Percentiles rank a stretch among this genome's conserved stretches.
Evolutionary conservation across 1,284 basidiomycete species (phyloP).

Genomic region (Apiotrichum domesticum): DNA sequence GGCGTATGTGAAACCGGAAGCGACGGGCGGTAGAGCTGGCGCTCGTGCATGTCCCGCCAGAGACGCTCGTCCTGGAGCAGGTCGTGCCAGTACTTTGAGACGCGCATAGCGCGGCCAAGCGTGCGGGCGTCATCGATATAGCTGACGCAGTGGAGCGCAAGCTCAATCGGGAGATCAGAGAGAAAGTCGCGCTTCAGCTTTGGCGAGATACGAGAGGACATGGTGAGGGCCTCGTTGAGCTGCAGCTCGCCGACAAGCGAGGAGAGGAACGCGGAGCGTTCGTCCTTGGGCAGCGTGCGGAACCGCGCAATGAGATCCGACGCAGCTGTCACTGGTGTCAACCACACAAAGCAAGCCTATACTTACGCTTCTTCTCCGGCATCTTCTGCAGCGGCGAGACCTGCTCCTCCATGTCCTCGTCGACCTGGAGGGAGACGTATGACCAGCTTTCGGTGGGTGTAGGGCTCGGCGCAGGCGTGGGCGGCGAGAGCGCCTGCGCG

Average conservation of each 20-base stretch:
- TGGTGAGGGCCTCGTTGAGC: conserved; percentile 68
- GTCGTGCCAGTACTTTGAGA: conserved; percentile 69
- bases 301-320: conserved; percentile 23
- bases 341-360: no score
- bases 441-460: conserved; percentile 16
- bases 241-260: conserved; percentile 61
- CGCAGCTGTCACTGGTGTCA: neutral
- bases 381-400: neutral
- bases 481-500: conserved; percentile 16
- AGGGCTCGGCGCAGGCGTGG: conserved; percentile 17
- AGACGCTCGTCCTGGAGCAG: conserved; percentile 75
- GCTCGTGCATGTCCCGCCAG: conserved; percentile 74
- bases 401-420: neutral
- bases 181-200: conserved; percentile 84
- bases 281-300: conserved; percentile 18
- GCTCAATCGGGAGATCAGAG: conserved; percentile 71
- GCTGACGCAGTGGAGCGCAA: conserved; percentile 71
- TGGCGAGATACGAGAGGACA: conserved; percentile 67
- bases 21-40: conserved; percentile 52
- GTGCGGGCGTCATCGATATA: conserved; percentile 78
- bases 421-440: conserved; percentile 4
- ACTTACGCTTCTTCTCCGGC: no score
- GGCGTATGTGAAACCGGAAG: neutral
- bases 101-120: conserved; percentile 64
- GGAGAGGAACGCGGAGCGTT: conserved; percentile 58